Percentiles rank a stretch among this genome's conserved stretches.
Conservation (phyloP, 805 yeast genomes). For the Kodamaea hsintzibuensis region DNA sequence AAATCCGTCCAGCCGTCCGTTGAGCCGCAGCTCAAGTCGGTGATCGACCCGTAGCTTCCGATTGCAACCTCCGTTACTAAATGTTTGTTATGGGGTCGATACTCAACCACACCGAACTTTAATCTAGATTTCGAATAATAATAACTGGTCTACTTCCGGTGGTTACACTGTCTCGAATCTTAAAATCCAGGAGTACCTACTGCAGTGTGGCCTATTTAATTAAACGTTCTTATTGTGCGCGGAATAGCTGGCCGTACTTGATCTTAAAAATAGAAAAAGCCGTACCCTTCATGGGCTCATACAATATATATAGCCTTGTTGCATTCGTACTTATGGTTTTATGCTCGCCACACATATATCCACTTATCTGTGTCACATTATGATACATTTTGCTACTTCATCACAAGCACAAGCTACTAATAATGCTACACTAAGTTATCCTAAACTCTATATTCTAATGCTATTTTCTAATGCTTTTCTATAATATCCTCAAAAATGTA, state of each 20-base stretch:
- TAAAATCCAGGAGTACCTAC: background rate
- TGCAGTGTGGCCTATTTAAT: background rate
- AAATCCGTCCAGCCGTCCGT: background rate
- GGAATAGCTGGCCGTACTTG: too few species aligned
- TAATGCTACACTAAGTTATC: background rate
- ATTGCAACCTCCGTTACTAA: background rate
- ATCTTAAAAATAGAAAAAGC: background rate
- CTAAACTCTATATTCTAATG: background rate
- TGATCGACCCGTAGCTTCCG: background rate
- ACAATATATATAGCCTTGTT: background rate
- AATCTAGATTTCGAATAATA: background rate
- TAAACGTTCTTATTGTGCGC: background rate
- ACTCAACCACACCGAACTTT: background rate
- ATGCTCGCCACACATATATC: background rate
- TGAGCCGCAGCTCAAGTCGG: background rate
- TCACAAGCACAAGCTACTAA: too few species aligned
- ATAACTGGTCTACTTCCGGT: background rate
- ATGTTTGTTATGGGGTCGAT: background rate
- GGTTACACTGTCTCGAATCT: background rate
- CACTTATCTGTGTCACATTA: background rate
- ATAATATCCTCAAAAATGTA: background rate
- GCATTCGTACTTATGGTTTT: background rate
- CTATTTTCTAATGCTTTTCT: conserved; percentile 1
- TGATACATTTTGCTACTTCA: too few species aligned
- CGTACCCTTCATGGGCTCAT: background rate